Percentiles rank a stretch among this genome's conserved stretches.
These are phyloP conservation scores for Leucocoprinus leucothites DNA, from an alignment of 768 basidiomycete species.

Conservation along the genomic window DNA sequence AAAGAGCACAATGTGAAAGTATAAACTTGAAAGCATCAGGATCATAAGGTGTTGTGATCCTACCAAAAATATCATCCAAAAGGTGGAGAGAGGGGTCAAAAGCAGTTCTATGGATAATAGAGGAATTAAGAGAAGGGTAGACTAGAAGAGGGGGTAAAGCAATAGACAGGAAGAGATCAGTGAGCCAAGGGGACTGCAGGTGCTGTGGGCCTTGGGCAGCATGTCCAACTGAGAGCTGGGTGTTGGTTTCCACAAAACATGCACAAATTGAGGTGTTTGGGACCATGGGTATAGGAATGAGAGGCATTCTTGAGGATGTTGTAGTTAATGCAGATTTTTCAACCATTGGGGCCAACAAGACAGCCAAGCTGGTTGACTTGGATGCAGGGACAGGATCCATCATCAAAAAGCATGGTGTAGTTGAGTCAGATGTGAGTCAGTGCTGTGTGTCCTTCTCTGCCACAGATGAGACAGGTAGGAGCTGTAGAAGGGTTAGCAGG, in stretches of 20 bases:
- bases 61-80: slow-evolving; percentile 20
- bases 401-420: too few relatives aligned
- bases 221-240: slow-evolving; percentile 23
- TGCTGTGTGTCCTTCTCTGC: too few relatives aligned
- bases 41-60: slow-evolving; percentile 29
- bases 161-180: background rate
- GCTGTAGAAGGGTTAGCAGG: too few relatives aligned
- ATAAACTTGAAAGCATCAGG: slow-evolving; percentile 21
- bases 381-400: too few relatives aligned
- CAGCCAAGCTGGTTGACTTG: too few relatives aligned
- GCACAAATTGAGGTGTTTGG: slow-evolving; percentile 16
- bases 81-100: slow-evolving; percentile 2
- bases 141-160: slow-evolving; percentile 10
- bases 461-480: too few relatives aligned
- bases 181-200: too few relatives aligned
- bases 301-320: background rate
- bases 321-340: background rate
- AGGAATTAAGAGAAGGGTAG: slow-evolving; percentile 19
- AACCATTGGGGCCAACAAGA: background rate
- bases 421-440: too few relatives aligned
- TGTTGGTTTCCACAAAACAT: slow-evolving; percentile 23
- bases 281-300: background rate
- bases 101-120: slow-evolving; percentile 15
- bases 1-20: slow-evolving; percentile 12
- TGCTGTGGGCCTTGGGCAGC: slow-evolving; percentile 12